These are phyloP conservation scores for Chara braunii DNA, from an alignment of 139 green algal species.

Conservation along the genomic window DNA sequence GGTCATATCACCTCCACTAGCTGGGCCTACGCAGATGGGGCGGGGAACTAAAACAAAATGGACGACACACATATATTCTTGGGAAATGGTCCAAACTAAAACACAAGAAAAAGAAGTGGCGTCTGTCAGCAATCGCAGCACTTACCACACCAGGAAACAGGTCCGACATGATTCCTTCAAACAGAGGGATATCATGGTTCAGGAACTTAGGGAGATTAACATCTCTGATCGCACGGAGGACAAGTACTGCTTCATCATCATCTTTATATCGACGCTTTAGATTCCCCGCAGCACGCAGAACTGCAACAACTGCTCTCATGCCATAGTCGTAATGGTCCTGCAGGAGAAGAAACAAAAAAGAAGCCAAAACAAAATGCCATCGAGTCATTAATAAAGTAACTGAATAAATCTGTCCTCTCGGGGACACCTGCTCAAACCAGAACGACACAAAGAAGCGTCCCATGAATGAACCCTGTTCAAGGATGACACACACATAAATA, in stretches of 20 bases:
- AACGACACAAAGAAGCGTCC: too few relatives aligned
- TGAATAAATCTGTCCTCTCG: too few relatives aligned
- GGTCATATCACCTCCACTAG: too few relatives aligned
- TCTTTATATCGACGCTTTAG: constrained; percentile 38
- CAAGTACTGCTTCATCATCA: constrained; percentile 35
- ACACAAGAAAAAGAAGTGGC: not conserved
- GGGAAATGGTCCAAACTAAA: not conserved
- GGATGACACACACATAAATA: too few relatives aligned
- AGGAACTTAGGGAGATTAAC: constrained; percentile 52
- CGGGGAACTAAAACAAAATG: too few relatives aligned
- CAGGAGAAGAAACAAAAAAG: too few relatives aligned
- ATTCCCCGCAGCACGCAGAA: constrained; percentile 45
- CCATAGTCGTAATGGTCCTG: constrained; percentile 51
- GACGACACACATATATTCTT: too few relatives aligned
- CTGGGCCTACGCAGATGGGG: too few relatives aligned
- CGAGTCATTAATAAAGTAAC: too few relatives aligned
- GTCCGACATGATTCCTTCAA: constrained; percentile 45
- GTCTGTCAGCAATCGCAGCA: not conserved
- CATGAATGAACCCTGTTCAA: too few relatives aligned
- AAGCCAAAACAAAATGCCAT: too few relatives aligned
- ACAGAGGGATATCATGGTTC: constrained; percentile 48
- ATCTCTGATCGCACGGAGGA: constrained; percentile 42
- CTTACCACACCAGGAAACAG: constrained; percentile 46
- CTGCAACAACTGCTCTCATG: constrained; percentile 45
- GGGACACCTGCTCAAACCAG: too few relatives aligned